Evolutionary conservation across 2,329 filamentous ascomycete species (phyloP), one percentile per base, ranked within the genome.

Genomic region (Fusarium chaquense): DNA sequence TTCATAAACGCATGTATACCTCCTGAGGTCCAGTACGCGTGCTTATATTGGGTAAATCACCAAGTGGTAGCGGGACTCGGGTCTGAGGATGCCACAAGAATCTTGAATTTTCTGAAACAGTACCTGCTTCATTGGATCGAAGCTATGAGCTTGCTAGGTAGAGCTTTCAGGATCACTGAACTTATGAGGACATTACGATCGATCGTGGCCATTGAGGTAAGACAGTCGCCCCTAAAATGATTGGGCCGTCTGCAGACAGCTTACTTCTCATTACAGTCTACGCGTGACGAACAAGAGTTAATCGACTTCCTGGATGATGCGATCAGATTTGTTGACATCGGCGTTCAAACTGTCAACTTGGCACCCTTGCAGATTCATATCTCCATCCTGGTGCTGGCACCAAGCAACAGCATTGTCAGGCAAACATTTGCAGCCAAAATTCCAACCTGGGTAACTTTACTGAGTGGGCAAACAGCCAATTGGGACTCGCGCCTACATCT

Each of bases 41-140:
- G 55, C 8, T 1, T 40, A 10, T 10, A 44, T 15, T 58, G 49
- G 55, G 20, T 44, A 6, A 0, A 5, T 0, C 55, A 58, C 5
- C 55, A 55, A 16, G 1, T 0, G 2, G 5, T 8, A 5, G 49
- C 30, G 2, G 49, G 47, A 5, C 8, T 20, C 8, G 4, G 4
- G 1, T 3, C 8, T 1, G 6, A 7, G 1, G 47, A 55, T 22
- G 22, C 18, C 1, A 5, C 13, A 0, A 4, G 3, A 4, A 30
- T 58, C 0, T 6, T 54, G 2, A 1, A 2, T 4, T 54, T 58
- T 5, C n/a, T 58, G 30, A 26, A 43, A 20, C 24, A 16, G 10
- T 30, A 58, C 35, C 9, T 58, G 0, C 24, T 57, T 6, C 47
- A 58, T 3, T 58, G 55, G 36, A 0, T 58, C 12, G 55, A 55